A percentile compares a stretch with the other conserved stretches of the same genome.
Evolutionary conservation across 2,329 filamentous ascomycete species (phyloP).

Genomic region (Hymenoscyphus fraxineus): DNA sequence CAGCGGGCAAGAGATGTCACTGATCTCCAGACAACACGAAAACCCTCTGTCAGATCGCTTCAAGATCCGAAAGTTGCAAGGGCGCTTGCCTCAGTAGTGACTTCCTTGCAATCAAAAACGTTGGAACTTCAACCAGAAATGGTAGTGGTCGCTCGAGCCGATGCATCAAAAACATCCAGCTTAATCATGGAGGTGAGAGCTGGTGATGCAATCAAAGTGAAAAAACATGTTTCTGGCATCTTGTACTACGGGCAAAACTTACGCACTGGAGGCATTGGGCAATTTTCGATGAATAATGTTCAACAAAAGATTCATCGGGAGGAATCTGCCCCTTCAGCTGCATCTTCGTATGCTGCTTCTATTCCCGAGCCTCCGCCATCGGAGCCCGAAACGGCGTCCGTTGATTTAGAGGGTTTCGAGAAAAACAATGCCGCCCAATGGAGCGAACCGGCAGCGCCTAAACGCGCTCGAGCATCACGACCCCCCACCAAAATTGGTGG

Average conservation of each 20-base stretch:
- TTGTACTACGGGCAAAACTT: conserved; percentile 22
- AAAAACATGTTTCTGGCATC: conserved; percentile 24
- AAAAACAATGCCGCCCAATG: conserved; percentile 24
- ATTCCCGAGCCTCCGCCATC: not conserved
- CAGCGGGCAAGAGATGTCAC: conserved; percentile 1
- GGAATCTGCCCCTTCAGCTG: not conserved
- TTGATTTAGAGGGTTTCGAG: conserved; percentile 20
- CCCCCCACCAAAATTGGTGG: conserved; percentile 15
- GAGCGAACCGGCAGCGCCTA: conserved; percentile 21
- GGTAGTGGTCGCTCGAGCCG: not conserved
- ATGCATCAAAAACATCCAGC: not conserved
- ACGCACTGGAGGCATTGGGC: conserved; percentile 15
- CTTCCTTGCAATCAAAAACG: not conserved
- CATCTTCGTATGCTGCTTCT: conserved; percentile 8
- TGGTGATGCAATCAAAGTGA: conserved; percentile 22
- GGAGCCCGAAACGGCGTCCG: not conserved
- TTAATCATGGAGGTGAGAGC: not conserved
- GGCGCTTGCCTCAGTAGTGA: not conserved
- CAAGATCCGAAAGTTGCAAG: not conserved
- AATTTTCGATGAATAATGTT: conserved; percentile 21
- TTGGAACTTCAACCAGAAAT: not conserved
- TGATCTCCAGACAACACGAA: conserved; percentile 10
- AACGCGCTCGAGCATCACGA: not conserved
- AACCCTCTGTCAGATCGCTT: conserved; percentile 3
- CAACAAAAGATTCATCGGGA: conserved; percentile 14